Evolutionary conservation across 257 asterid genomes (phyloP).

Genomic region (Dorcoceras hygrometricum): DNA sequence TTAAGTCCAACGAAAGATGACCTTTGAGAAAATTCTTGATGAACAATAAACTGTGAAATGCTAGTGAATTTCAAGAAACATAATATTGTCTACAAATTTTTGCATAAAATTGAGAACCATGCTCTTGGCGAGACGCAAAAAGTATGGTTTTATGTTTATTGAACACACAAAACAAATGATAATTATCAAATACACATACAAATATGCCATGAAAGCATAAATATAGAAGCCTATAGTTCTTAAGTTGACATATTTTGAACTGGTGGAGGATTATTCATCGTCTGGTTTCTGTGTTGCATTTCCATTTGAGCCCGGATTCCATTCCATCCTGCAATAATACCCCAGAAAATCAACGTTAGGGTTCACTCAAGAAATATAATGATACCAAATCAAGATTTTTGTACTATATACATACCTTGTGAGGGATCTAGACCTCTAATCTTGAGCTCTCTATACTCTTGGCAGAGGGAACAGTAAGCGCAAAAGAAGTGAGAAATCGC

Average conservation of each 20-base stretch:
- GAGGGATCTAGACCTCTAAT: conserved; percentile 44
- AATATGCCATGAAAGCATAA: neutral
- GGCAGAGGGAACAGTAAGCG: conserved; percentile 49
- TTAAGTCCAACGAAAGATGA: neutral
- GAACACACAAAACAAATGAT: neutral
- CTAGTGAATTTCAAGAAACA: neutral
- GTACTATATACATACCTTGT: conserved; percentile 28
- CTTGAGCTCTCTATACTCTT: conserved; percentile 49
- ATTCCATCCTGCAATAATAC: conserved; percentile 43
- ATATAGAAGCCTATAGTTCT: neutral
- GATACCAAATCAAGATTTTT: neutral
- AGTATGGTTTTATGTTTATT: no score
- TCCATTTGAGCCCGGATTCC: conserved; percentile 45
- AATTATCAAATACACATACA: no score
- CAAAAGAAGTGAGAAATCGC: conserved; percentile 40
- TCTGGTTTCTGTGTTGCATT: conserved; percentile 23
- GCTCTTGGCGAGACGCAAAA: neutral
- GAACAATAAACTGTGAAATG: no score
- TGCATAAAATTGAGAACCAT: neutral
- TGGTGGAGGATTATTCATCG: conserved; percentile 32
- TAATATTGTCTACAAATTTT: no score
- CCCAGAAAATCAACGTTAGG: no score
- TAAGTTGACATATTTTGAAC: conserved; percentile 41
- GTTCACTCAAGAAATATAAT: neutral
- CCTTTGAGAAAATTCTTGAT: neutral